These are phyloP conservation scores for Fistulina hepatica DNA, from an alignment of 1,284 basidiomycete genomes.

Conservation along the genomic window DNA sequence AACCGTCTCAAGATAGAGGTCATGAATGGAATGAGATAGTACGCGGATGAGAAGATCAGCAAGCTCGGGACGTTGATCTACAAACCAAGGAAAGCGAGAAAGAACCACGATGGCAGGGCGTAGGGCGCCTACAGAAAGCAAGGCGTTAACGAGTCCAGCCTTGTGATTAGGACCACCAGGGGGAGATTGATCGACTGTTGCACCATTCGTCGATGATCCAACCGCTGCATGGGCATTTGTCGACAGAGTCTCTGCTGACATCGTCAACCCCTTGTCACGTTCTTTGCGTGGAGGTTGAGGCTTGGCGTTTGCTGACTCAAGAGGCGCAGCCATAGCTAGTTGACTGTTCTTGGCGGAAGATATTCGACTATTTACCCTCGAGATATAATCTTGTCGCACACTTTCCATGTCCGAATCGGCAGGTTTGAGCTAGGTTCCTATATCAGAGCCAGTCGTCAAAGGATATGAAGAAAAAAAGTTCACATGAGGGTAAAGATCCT, in stretches of 20 bases:
- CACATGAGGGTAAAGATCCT: constrained; percentile 83
- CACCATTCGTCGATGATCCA: constrained; percentile 15
- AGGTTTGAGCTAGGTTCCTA: constrained; percentile 4
- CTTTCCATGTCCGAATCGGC: constrained; percentile 40
- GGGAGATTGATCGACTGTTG: constrained; percentile 22
- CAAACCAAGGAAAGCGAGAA: constrained; percentile 78
- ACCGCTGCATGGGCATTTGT: constrained; percentile 27
- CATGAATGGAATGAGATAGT: constrained; percentile 49
- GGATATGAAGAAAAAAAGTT: too few relatives aligned
- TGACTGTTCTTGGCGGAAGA: constrained; percentile 70
- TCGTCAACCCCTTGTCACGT: too few relatives aligned
- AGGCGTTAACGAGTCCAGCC: constrained; percentile 66
- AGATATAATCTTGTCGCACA: constrained; percentile 60
- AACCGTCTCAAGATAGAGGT: constrained; percentile 28
- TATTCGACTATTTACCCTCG: constrained; percentile 56
- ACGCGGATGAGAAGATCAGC: constrained; percentile 77
- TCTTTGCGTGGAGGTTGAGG: constrained; percentile 19
- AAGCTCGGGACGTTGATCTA: constrained; percentile 71
- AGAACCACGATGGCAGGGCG: constrained; percentile 71
- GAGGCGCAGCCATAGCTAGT: constrained; percentile 80
- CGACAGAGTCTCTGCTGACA: constrained; percentile 25
- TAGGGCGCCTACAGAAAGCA: constrained; percentile 80
- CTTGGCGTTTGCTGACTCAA: constrained; percentile 23
- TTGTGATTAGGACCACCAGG: constrained; percentile 64
- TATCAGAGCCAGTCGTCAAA: constrained; percentile 18